Evolutionary conservation across 805 yeast species (phyloP), one percentile per base, ranked within the genome.

Genomic region (Cyberlindnera bimundalis): DNA sequence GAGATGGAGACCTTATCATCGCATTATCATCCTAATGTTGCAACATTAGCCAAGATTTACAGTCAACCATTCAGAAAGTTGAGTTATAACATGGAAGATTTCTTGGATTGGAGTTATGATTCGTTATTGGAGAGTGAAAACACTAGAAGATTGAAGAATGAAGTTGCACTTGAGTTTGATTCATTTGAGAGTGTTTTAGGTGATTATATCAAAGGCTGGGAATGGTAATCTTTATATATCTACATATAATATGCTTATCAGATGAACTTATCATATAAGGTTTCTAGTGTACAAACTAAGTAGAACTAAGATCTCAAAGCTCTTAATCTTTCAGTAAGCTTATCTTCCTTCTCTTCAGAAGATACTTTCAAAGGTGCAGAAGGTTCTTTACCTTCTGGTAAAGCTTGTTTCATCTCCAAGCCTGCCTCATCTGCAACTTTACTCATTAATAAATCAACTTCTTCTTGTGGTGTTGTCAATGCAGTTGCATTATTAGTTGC

Each of bases 351-450:
- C 51, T 85, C 95, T 39, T 76, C 85, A 6, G 71, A 66, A 11
- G 71, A 73, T 2, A 78, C 68, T 13, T 88, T 78, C 46, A 78
- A 84, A 33, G 77, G 76, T 6, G 68, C 61, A 3, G 62, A 74
- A 4, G 68, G 60, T 5, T 62, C 53, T 21, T 37, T 36, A 23
- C 69, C 70, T 20, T 68, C 63, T 13, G 67, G 72, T 47, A 95
- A 77, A 37, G 87, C 83, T 54, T 90, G 97, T 54, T 82, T 81
- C 69, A 90, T 71, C 60, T 93, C 98, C 31, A 93, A 70, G 2
- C 99, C 99, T 1, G 96, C 97, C 60, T 91, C 98, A 60, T 91
- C 98, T 0, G 98, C 98, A 13, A 93, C 90, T 61, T 86, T 88
- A 57, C 74, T 88, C 85, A 91, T 76, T 58, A 91, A 69, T 45